Conservation (phyloP, 805 yeast genomes). For the Brettanomyces nanus region DNA sequence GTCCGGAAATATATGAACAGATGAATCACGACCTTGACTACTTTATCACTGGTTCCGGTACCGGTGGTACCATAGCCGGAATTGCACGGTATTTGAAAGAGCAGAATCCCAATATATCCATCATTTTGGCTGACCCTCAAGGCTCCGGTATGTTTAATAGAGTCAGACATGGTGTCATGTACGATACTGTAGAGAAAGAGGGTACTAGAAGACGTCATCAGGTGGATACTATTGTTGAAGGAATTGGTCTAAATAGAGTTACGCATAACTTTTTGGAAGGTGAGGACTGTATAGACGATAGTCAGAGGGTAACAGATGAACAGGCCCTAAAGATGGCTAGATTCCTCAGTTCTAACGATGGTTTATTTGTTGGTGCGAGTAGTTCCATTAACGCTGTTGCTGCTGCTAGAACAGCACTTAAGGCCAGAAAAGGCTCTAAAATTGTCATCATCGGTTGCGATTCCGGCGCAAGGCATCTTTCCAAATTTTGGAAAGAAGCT, state of each 20-base stretch:
- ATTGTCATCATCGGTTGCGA: conserved; percentile 89
- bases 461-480: conserved; percentile 81
- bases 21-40: conserved; percentile 56
- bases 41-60: conserved; percentile 89
- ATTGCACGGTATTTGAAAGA: conserved; percentile 68
- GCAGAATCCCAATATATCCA: conserved; percentile 31
- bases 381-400: conserved; percentile 95
- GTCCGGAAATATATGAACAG: conserved; percentile 86
- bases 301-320: conserved; percentile 68
- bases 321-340: conserved; percentile 89
- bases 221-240: conserved; percentile 91
- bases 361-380: conserved; percentile 85
- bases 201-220: conserved; percentile 94
- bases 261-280: conserved; percentile 76
- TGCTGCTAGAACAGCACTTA: conserved; percentile 52
- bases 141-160: conserved; percentile 89
- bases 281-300: conserved; percentile 63
- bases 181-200: conserved; percentile 78
- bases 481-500: conserved; percentile 86
- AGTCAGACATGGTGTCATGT: conserved; percentile 88
- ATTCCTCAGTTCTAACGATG: conserved; percentile 72
- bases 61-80: conserved; percentile 97
- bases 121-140: conserved; percentile 87
- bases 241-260: conserved; percentile 83
- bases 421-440: conserved; percentile 47